phyloP scores from a whole-genome alignment of 257 asterid genomes.

The Lithospermum erythrorhizon region DNA sequence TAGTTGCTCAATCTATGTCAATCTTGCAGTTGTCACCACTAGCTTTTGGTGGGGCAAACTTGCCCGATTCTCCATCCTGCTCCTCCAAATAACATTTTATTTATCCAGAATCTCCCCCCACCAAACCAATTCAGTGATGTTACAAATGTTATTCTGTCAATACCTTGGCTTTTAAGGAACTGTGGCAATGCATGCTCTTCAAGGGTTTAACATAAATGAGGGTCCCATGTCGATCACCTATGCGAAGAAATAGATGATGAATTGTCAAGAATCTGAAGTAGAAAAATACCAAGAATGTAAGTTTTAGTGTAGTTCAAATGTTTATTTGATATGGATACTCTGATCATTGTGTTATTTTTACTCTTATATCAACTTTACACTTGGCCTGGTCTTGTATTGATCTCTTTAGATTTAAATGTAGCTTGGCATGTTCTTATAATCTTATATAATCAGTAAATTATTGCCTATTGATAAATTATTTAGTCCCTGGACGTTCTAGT shows the following conservation, averaged over 20 bases:
- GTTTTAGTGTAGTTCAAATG: background rate
- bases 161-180: conserved; percentile 80
- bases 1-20: background rate
- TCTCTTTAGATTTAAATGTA: no score
- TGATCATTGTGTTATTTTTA: no score
- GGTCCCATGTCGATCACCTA: conserved; percentile 78
- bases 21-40: conserved; percentile 64
- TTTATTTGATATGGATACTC: no score
- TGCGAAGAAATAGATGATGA: conserved; percentile 62
- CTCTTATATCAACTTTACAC: no score
- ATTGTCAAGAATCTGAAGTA: no score
- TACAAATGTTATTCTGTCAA: conserved; percentile 91
- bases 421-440: no score
- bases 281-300: background rate
- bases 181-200: conserved; percentile 81
- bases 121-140: conserved; percentile 91
- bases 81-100: conserved; percentile 86
- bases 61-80: no score
- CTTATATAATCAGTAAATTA: no score
- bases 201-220: conserved; percentile 75
- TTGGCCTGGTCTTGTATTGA: no score
- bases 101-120: conserved; percentile 93
- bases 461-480: no score
- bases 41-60: conserved; percentile 57
- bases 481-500: no score